Conservation (phyloP, 2,329 filamentous ascomycete genomes). For the Hypoxylon sp. region DNA sequence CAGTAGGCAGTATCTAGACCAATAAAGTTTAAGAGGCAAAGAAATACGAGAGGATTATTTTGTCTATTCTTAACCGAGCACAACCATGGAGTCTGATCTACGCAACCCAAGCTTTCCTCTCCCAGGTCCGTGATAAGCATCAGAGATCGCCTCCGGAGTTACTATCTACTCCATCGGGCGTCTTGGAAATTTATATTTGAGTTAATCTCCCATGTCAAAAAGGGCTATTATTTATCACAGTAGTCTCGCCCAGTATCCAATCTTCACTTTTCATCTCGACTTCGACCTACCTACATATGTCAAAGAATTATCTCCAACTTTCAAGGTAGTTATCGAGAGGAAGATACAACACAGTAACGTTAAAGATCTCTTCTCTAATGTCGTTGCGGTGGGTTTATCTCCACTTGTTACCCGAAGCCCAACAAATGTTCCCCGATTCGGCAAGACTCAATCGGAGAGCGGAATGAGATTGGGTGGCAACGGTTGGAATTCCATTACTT, state of each 20-base stretch:
- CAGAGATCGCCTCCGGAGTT: conserved; percentile 26
- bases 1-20: neutral
- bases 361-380: conserved; percentile 21
- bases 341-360: conserved; percentile 1
- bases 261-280: neutral
- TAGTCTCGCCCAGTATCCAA: neutral
- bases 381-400: conserved; percentile 17
- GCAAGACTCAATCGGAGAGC: conserved; percentile 22
- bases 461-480: conserved; percentile 24
- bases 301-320: neutral
- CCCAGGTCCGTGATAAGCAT: conserved; percentile 4
- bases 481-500: conserved; percentile 18
- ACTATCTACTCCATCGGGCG: conserved; percentile 21
- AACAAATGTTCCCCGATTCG: conserved; percentile 38
- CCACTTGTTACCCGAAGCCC: conserved; percentile 40
- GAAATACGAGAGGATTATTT: neutral
- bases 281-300: neutral
- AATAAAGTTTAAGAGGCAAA: neutral
- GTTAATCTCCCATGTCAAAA: conserved; percentile 16
- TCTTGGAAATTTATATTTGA: conserved; percentile 14
- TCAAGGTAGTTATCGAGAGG: neutral
- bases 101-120: neutral
- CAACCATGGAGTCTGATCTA: conserved; percentile 14
- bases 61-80: neutral
- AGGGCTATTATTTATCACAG: conserved; percentile 19